phyloP scores from a whole-genome alignment of 768 basidiomycete genomes.

The Pleurotus djamor region DNA sequence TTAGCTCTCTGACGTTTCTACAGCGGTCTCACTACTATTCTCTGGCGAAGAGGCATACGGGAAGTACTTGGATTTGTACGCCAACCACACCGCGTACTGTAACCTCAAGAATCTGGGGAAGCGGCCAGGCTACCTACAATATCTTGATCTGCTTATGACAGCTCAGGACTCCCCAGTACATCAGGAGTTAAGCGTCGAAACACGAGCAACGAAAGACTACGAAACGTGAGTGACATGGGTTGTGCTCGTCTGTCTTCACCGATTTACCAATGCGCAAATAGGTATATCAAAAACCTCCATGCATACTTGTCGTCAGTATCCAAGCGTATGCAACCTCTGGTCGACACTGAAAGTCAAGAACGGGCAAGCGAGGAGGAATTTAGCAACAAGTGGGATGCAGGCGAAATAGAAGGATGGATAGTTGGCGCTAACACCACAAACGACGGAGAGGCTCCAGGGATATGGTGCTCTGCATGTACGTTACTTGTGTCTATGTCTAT shows the following conservation, averaged over 20 bases:
- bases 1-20: constrained; percentile 4
- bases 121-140: constrained; percentile 88
- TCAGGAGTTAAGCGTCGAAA: constrained; percentile 65
- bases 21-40: constrained; percentile 83
- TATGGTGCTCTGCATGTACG: constrained; percentile 96
- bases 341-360: constrained; percentile 71
- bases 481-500: constrained; percentile 13
- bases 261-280: constrained; percentile 21
- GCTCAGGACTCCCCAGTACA: constrained; percentile 63
- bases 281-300: constrained; percentile 84
- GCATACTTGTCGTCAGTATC: constrained; percentile 84
- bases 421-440: constrained; percentile 42
- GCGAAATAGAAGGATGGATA: constrained; percentile 78
- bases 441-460: constrained; percentile 53
- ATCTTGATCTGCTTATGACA: constrained; percentile 81
- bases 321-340: constrained; percentile 81
- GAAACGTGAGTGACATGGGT: constrained; percentile 56
- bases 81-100: constrained; percentile 83
- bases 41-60: constrained; percentile 97
- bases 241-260: constrained; percentile 6
- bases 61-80: constrained; percentile 91
- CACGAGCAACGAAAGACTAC: constrained; percentile 70
- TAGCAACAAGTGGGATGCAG: constrained; percentile 74
- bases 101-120: constrained; percentile 87
- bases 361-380: constrained; percentile 68